These are phyloP conservation scores for Pseudomonodictys pantanalensis DNA, from an alignment of 495 filamentous ascomycete genomes.

Conservation along the genomic window DNA sequence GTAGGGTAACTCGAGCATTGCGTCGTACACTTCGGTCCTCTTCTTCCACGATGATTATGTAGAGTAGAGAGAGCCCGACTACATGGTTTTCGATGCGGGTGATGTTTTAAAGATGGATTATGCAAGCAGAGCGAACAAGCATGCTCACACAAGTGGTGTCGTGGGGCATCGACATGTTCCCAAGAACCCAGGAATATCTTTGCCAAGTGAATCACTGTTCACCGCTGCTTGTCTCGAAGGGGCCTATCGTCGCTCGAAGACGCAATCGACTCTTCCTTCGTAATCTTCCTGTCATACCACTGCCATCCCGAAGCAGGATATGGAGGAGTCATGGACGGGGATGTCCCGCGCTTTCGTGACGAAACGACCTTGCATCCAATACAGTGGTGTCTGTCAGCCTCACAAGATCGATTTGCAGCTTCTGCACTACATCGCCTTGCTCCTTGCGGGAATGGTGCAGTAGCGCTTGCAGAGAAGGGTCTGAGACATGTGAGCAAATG, in stretches of 20 bases:
- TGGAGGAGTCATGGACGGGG: no score
- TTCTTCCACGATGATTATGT: no score
- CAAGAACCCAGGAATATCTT: no score
- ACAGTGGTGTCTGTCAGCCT: not conserved
- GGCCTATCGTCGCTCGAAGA: not conserved
- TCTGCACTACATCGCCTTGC: not conserved
- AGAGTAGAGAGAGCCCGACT: no score
- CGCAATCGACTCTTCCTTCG: not conserved
- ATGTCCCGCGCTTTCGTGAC: not conserved
- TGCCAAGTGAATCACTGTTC: not conserved
- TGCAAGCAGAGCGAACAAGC: no score
- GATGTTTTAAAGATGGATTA: no score
- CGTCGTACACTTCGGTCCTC: no score
- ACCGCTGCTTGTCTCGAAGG: not conserved
- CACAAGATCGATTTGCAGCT: no score
- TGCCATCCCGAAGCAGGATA: not conserved
- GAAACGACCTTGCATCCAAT: not conserved
- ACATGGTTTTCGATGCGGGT: no score
- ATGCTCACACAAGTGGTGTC: no score
- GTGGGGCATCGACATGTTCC: no score
- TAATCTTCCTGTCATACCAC: not conserved
- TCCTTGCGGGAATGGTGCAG: not conserved
- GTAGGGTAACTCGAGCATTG: no score
- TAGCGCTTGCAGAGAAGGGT: slow-evolving; percentile 7
- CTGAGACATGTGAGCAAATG: slow-evolving; percentile 19